Percentiles rank a stretch among this genome's conserved stretches.
phyloP scores from a whole-genome alignment of 495 filamentous ascomycete genomes.

The Aspergillus diversus region DNA sequence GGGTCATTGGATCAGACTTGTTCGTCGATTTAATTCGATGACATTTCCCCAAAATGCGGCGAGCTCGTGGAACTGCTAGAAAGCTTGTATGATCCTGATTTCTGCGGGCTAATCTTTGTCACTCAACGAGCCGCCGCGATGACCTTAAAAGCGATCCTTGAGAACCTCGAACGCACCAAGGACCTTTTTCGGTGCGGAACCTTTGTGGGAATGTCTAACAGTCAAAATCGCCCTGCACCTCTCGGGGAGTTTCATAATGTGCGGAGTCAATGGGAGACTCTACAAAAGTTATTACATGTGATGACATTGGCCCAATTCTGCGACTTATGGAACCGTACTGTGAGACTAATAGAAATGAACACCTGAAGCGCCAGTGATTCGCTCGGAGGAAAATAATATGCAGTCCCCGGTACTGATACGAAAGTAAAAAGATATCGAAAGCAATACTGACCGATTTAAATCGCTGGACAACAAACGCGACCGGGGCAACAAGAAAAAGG shows the following conservation, averaged over 20 bases:
- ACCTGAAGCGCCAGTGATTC: too few species aligned
- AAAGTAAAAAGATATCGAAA: too few species aligned
- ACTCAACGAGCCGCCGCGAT: not conserved
- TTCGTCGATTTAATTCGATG: not conserved
- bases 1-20: not conserved
- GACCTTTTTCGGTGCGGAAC: constrained; percentile 13
- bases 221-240: constrained; percentile 1
- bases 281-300: constrained; percentile 72
- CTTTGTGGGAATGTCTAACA: constrained; percentile 18
- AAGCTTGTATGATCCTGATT: constrained; percentile 1
- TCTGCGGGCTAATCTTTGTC: constrained; percentile 17
- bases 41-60: constrained; percentile 12
- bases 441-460: too few species aligned
- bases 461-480: too few species aligned
- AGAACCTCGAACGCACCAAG: constrained; percentile 7
- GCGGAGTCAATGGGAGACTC: constrained; percentile 27
- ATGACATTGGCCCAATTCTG: too few species aligned
- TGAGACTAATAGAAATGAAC: too few species aligned
- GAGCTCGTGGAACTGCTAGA: constrained; percentile 3
- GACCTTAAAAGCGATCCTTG: constrained; percentile 8
- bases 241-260: constrained; percentile 9
- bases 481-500: constrained; percentile 60
- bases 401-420: too few species aligned
- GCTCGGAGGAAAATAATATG: too few species aligned
- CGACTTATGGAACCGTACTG: too few species aligned